Conservation (phyloP, 345 rosid genomes). For the Limnanthes douglasii region DNA sequence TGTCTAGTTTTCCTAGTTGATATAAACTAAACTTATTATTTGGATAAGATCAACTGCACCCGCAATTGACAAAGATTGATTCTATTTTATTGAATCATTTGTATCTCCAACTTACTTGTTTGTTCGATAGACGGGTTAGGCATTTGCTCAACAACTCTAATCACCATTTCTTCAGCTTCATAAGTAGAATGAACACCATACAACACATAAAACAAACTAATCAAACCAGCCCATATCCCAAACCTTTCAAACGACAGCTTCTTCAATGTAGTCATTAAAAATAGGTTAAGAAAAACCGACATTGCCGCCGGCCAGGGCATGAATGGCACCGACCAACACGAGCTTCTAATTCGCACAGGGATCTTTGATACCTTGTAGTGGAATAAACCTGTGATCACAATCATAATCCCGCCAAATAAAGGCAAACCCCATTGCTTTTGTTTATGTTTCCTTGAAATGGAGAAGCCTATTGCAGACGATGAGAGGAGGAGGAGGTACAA, state of each 20-base stretch:
- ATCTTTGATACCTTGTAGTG: constrained; percentile 21
- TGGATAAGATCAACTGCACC: no score
- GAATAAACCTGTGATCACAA: constrained; percentile 29
- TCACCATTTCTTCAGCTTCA: constrained; percentile 55
- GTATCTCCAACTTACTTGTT: constrained; percentile 22
- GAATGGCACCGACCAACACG: constrained; percentile 62
- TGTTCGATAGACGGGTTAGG: constrained; percentile 21
- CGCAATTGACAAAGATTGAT: no score
- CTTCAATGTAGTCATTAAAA: constrained; percentile 61
- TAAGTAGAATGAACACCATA: constrained; percentile 88
- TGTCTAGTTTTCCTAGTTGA: no score
- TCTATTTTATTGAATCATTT: no score
- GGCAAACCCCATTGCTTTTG: constrained; percentile 40
- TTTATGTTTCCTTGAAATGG: constrained; percentile 50
- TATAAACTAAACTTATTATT: no score
- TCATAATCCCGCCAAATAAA: constrained; percentile 22
- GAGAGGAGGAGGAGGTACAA: constrained; percentile 61
- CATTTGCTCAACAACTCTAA: constrained; percentile 10
- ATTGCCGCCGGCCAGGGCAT: constrained; percentile 92
- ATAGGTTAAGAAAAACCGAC: constrained; percentile 59
- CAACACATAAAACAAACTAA: constrained; percentile 51
- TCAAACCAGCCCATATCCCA: constrained; percentile 55
- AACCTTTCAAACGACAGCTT: constrained; percentile 43
- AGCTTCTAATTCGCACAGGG: constrained; percentile 8
- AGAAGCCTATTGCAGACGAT: constrained; percentile 36